Conservation (phyloP, 2,329 filamentous ascomycete genomes). For the Trichoderma koningiopsis region DNA sequence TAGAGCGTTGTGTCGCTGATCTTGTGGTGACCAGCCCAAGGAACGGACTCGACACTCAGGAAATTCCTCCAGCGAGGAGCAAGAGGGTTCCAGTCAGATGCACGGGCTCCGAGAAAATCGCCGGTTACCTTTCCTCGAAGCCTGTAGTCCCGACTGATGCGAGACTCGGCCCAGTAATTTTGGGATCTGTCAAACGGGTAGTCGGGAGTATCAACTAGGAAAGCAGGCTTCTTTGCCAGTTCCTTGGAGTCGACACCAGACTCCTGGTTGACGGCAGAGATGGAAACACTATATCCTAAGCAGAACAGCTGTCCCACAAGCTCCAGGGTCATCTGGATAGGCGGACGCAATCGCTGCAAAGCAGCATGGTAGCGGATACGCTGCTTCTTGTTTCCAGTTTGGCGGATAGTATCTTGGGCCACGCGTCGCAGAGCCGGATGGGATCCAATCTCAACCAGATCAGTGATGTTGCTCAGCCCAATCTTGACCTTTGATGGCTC, state of each 20-base stretch:
- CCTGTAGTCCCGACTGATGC: conserved; percentile 29
- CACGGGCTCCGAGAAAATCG: conserved; percentile 37
- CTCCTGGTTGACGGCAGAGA: neutral
- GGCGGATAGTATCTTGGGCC: conserved; percentile 7
- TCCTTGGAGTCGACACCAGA: neutral
- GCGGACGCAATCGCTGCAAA: neutral
- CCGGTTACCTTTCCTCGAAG: conserved; percentile 32
- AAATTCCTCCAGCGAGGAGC: conserved; percentile 42
- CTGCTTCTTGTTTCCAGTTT: conserved; percentile 4
- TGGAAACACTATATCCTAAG: neutral
- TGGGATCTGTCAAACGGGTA: conserved; percentile 29
- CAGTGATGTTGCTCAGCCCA: neutral
- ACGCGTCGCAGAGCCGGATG: conserved; percentile 7
- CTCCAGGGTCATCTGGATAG: neutral
- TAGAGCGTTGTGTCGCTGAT: conserved; percentile 45
- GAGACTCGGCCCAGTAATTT: conserved; percentile 24
- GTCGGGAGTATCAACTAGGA: conserved; percentile 25
- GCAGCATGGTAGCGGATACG: neutral
- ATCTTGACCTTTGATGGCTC: conserved; percentile 7
- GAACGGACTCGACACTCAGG: conserved; percentile 30
- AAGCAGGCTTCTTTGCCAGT: neutral
- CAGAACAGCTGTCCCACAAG: conserved; percentile 22
- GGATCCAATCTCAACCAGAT: conserved; percentile 18
- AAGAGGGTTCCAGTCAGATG: conserved; percentile 34
- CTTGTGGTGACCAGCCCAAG: conserved; percentile 51